Conservation (phyloP, 768 basidiomycete species). For the Suillus decipiens region DNA sequence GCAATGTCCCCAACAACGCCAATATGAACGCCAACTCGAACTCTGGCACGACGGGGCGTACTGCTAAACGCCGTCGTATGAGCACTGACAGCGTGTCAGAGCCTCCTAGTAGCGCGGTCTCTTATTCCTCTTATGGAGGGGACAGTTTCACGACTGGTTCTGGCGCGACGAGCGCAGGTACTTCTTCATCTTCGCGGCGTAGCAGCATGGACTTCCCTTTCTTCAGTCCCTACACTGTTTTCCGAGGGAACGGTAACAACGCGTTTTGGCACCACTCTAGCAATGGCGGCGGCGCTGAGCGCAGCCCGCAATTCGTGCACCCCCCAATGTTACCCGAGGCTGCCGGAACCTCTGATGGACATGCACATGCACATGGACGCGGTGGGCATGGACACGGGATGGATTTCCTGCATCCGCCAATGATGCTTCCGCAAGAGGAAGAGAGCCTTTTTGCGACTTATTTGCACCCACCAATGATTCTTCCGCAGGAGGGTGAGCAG, state of each 20-base stretch:
- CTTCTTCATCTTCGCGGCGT: slow-evolving; percentile 55
- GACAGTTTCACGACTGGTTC: slow-evolving; percentile 50
- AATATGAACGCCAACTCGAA: background rate
- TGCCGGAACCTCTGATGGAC: background rate
- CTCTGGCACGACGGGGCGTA: slow-evolving; percentile 29
- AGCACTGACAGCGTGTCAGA: slow-evolving; percentile 56
- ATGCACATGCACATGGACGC: background rate
- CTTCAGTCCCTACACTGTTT: slow-evolving; percentile 52
- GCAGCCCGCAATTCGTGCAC: slow-evolving; percentile 61
- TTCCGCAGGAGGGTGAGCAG: slow-evolving; percentile 39
- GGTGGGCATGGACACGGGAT: slow-evolving; percentile 32
- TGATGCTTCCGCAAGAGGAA: slow-evolving; percentile 65
- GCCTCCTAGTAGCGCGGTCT: slow-evolving; percentile 62
- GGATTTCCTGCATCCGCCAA: slow-evolving; percentile 70
- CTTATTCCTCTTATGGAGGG: slow-evolving; percentile 55
- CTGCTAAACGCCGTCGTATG: slow-evolving; percentile 71
- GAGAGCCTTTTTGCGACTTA: slow-evolving; percentile 58
- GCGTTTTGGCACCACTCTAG: slow-evolving; percentile 82
- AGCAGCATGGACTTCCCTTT: slow-evolving; percentile 70
- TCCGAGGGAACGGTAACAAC: slow-evolving; percentile 56
- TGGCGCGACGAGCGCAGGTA: slow-evolving; percentile 49
- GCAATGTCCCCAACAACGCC: slow-evolving; percentile 7
- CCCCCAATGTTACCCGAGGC: slow-evolving; percentile 62
- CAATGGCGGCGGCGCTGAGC: slow-evolving; percentile 64
- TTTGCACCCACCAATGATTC: slow-evolving; percentile 57